Conservation (phyloP, 306 rosid genomes). For the Acacia crassicarpa region DNA sequence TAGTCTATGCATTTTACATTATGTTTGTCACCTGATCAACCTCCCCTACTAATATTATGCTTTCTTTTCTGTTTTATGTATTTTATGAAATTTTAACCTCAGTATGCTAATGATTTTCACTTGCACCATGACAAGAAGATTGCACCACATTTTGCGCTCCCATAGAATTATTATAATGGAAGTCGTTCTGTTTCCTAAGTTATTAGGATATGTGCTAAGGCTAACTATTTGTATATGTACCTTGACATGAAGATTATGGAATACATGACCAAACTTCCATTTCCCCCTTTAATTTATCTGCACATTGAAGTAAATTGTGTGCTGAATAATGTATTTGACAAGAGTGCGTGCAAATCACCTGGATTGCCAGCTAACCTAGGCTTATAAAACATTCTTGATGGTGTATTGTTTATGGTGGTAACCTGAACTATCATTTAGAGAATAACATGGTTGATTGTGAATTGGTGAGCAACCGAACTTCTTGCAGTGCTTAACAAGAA, state of each 20-base stretch:
- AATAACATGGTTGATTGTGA: neutral
- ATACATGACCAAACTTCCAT: neutral
- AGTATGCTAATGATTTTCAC: neutral
- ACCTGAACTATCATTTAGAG: neutral
- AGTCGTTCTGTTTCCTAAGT: neutral
- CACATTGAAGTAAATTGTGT: neutral
- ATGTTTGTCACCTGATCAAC: slow-evolving; percentile 11
- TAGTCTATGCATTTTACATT: slow-evolving; percentile 14
- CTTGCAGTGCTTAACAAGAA: neutral
- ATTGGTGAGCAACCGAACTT: neutral
- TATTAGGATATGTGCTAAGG: neutral
- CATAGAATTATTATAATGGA: neutral
- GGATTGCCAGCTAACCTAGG: neutral
- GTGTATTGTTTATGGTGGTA: neutral
- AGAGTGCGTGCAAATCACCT: neutral
- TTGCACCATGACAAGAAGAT: neutral
- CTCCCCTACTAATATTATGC: neutral
- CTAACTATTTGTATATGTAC: neutral
- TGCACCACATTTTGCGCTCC: neutral
- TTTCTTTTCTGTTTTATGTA: slow-evolving; percentile 6
- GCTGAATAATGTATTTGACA: neutral
- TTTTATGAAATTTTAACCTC: neutral
- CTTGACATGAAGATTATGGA: neutral
- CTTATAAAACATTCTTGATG: neutral
- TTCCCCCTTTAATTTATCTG: neutral